Evolutionary conservation across 2,329 filamentous ascomycete genomes (phyloP), one percentile per base, ranked within the genome.

Genomic region (Gremmenia infestans): DNA sequence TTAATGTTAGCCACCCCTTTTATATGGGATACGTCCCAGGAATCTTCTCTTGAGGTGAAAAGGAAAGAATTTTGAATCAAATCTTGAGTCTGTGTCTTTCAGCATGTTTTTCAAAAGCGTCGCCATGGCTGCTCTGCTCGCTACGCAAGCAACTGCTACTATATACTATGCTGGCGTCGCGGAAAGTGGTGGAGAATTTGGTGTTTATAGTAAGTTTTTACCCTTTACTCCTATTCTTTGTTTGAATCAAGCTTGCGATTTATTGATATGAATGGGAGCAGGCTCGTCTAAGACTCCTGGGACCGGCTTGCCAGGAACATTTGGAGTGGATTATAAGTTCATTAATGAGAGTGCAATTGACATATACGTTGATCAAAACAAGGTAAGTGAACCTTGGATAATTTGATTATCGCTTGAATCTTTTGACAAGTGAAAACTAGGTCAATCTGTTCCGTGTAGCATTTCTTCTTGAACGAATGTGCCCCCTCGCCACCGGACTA

Each of bases 381-480:
- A 76, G 55, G 70, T 76, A 3, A 35, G 60, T 54, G 23, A 17
- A 9, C 6, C 23, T n/a, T 48, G n/a, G 8, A 19, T 14, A 39
- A 5, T 22, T 22, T 9, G 4, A 45, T 3, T 45, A 23, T 8
- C 22, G 22, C 22, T 22, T 22, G 22, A 22, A 4, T n/a, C 12
- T 14, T 40, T n/a, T 40, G 50, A 55, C 23, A 23, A 42, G 6
- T n/a, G 8, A 17, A 17, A 36, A 23, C 25, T 37, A 71, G 67
- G 59, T 71, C 52, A 78, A 78, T 57, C 65, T 78, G 0, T 78
- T 79, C 66, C 73, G 77, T 25, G 72, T 79, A 42, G 74, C 76
- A 2, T 80, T 80, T 64, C 63, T 80, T 4, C 68, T 78, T 14
- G 78, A 80, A 65, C 76, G 77, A 40, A 79, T 80, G 74, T 76